phyloP scores from a whole-genome alignment of 345 rosid species.

The Salix viminalis region DNA sequence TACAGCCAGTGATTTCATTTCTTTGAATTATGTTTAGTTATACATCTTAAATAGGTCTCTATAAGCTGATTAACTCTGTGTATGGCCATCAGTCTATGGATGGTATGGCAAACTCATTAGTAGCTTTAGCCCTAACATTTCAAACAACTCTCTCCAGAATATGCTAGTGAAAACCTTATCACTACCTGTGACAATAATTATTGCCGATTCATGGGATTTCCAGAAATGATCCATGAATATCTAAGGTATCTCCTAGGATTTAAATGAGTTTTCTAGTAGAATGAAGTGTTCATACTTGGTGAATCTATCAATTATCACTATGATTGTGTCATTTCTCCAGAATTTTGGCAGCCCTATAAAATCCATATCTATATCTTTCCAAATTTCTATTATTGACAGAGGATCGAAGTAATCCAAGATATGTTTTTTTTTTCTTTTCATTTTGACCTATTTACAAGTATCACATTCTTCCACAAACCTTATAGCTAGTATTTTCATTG shows the following conservation, averaged over 20 bases:
- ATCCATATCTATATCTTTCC: no score
- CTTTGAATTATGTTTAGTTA: neutral
- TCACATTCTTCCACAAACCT: no score
- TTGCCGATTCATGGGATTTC: neutral
- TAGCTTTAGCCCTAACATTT: neutral
- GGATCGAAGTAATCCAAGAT: no score
- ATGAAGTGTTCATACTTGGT: neutral
- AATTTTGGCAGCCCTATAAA: no score
- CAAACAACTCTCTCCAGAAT: neutral
- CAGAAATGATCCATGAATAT: neutral
- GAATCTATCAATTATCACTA: neutral
- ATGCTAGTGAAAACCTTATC: neutral
- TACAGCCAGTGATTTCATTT: neutral
- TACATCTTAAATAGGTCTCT: neutral
- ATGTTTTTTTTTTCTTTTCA: no score
- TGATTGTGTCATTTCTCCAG: no score
- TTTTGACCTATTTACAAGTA: no score
- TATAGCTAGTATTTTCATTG: neutral
- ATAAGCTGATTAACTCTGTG: neutral
- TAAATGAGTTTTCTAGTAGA: neutral
- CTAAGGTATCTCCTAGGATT: neutral
- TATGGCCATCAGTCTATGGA: neutral
- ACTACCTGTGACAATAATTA: neutral
- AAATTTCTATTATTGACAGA: no score
- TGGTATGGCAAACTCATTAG: neutral